Conservation (phyloP, 1,284 basidiomycete species). For the Papiliotrema laurentii region DNA sequence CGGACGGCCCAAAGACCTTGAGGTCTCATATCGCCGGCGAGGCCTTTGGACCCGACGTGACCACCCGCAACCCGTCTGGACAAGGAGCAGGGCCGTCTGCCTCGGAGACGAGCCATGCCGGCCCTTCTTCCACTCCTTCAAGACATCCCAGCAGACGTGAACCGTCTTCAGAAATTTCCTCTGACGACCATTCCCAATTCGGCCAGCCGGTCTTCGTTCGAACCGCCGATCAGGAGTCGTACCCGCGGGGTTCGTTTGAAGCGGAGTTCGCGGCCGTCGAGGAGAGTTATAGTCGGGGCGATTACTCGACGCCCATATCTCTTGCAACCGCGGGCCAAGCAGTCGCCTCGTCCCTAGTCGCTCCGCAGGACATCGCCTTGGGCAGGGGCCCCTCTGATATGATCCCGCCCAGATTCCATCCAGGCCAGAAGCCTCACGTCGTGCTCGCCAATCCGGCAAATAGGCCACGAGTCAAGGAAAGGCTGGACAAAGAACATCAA, state of each 20-base stretch:
- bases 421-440: conserved; percentile 13
- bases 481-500: conserved; percentile 18
- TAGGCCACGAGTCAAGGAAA: conserved; percentile 11
- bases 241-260: conserved; percentile 11
- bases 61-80: background rate
- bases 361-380: conserved; percentile 3
- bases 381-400: conserved; percentile 8
- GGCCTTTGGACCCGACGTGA: background rate
- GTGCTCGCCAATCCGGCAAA: conserved; percentile 8
- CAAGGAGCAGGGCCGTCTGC: background rate
- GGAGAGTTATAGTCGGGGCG: conserved; percentile 7
- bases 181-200: background rate
- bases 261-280: conserved; percentile 15
- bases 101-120: background rate
- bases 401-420: conserved; percentile 12
- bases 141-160: no score
- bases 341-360: background rate
- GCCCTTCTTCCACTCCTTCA: no score
- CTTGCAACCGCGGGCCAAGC: background rate
- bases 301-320: background rate
- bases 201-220: background rate
- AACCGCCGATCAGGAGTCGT: background rate
- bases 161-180: no score
- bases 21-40: no score
- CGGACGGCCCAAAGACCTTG: no score